phyloP scores from a whole-genome alignment of 2,329 filamentous ascomycete genomes.

The Alternaria brassicae region DNA sequence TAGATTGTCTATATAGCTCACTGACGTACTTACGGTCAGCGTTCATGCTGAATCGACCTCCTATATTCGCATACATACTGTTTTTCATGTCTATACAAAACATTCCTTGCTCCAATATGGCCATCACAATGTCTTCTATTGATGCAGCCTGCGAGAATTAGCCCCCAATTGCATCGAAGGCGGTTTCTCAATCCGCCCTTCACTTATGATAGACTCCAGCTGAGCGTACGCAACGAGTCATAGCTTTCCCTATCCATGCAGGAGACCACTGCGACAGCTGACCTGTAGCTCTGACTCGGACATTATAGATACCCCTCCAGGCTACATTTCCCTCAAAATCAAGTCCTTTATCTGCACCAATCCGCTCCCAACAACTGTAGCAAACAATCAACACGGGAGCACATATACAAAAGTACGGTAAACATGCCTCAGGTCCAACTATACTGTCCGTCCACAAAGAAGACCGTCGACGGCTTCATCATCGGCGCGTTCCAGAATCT shows the following conservation, averaged over 20 bases:
- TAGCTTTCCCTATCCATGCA: not conserved
- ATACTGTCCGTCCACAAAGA: conserved; percentile 16
- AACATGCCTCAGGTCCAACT: conserved; percentile 14
- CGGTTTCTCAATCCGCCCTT: not conserved
- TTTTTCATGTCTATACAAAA: not conserved
- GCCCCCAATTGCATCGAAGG: not conserved
- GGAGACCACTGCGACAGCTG: not conserved
- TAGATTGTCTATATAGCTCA: not conserved
- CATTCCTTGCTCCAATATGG: not conserved
- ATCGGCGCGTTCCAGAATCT: conserved; percentile 15
- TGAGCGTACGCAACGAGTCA: not conserved
- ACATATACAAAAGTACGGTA: not conserved
- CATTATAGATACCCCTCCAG: not conserved
- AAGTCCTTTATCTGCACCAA: not conserved
- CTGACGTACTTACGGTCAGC: not conserved
- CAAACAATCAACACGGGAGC: not conserved
- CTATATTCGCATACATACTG: not conserved
- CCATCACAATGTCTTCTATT: not conserved
- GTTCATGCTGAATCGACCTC: not conserved
- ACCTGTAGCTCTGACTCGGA: not conserved
- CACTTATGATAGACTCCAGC: not conserved
- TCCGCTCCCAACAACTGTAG: not conserved
- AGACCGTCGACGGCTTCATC: conserved; percentile 12
- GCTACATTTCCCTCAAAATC: not conserved
- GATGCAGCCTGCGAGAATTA: too few relatives aligned